These are phyloP conservation scores for Rossbeevera mucosa DNA, from an alignment of 768 basidiomycete genomes.

Conservation along the genomic window DNA sequence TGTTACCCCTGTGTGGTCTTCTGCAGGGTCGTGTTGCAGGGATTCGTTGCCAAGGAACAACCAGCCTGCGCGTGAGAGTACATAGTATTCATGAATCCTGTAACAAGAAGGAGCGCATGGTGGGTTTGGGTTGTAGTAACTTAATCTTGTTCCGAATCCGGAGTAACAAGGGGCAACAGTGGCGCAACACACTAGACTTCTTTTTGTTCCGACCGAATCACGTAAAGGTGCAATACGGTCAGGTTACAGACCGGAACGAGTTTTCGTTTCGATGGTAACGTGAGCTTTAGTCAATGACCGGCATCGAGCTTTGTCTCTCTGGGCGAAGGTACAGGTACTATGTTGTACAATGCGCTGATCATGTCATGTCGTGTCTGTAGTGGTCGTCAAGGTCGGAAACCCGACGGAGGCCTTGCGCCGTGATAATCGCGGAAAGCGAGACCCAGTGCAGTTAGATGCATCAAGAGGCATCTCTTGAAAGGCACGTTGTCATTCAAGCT, in stretches of 20 bases:
- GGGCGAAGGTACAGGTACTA: conserved; percentile 93
- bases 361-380: conserved; percentile 94
- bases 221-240: conserved; percentile 89
- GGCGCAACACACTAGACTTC: no score
- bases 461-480: no score
- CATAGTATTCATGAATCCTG: not conserved
- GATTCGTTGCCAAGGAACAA: not conserved
- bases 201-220: conserved; percentile 47
- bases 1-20: not conserved
- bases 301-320: conserved; percentile 86
- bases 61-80: not conserved
- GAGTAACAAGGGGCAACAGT: not conserved
- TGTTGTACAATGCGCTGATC: conserved; percentile 87
- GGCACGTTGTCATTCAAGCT: conserved; percentile 40
- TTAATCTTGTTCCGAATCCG: not conserved
- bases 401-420: conserved; percentile 80
- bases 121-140: not conserved
- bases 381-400: conserved; percentile 44
- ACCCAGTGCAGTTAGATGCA: conserved; percentile 93
- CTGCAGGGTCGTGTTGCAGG: no score
- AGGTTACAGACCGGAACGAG: conserved; percentile 94
- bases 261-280: conserved; percentile 93
- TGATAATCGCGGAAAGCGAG: conserved; percentile 97
- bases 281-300: conserved; percentile 93
- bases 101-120: not conserved